Percentiles rank a stretch among this genome's conserved stretches.
phyloP scores from a whole-genome alignment of 2,329 filamentous ascomycete genomes.

The Venturiaceae sp. region DNA sequence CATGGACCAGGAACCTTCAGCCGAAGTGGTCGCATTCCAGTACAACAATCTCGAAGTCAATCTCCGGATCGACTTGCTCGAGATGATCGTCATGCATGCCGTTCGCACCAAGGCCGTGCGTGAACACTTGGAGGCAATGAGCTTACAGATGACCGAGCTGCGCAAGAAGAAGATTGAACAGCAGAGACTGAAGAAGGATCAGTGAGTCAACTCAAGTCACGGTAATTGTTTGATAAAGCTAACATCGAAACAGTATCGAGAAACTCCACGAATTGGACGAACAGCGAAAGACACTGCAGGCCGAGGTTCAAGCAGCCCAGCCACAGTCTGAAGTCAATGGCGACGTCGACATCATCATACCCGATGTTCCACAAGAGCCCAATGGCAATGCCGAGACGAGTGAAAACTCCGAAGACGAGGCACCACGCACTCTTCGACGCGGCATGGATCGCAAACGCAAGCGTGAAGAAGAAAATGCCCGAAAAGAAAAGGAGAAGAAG shows the following conservation, averaged over 20 bases:
- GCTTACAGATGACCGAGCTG: constrained; percentile 86
- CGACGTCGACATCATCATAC: constrained; percentile 49
- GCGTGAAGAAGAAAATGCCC: constrained; percentile 52
- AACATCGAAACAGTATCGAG: constrained; percentile 46
- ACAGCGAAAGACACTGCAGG: constrained; percentile 61
- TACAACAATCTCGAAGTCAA: constrained; percentile 78
- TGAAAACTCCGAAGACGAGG: constrained; percentile 64
- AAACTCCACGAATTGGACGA: constrained; percentile 63
- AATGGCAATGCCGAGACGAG: constrained; percentile 50
- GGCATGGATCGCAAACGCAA: constrained; percentile 62
- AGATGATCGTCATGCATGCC: constrained; percentile 79
- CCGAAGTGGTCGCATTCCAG: constrained; percentile 60
- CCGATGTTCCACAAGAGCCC: constrained; percentile 47
- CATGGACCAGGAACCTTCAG: constrained; percentile 61
- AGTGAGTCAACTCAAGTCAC: constrained; percentile 31
- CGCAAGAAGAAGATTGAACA: constrained; percentile 93
- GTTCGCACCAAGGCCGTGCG: constrained; percentile 79
- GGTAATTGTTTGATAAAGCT: neutral
- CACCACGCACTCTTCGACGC: constrained; percentile 39
- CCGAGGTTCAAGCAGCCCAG: constrained; percentile 60
- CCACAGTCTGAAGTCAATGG: constrained; percentile 37
- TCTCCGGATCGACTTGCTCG: constrained; percentile 65
- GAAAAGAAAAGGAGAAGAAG: constrained; percentile 59
- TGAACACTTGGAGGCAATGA: constrained; percentile 83
- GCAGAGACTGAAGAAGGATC: constrained; percentile 64